Evolutionary conservation across 2,329 filamentous ascomycete species (phyloP).

Genomic region (Sarocladiaceae sp.): DNA sequence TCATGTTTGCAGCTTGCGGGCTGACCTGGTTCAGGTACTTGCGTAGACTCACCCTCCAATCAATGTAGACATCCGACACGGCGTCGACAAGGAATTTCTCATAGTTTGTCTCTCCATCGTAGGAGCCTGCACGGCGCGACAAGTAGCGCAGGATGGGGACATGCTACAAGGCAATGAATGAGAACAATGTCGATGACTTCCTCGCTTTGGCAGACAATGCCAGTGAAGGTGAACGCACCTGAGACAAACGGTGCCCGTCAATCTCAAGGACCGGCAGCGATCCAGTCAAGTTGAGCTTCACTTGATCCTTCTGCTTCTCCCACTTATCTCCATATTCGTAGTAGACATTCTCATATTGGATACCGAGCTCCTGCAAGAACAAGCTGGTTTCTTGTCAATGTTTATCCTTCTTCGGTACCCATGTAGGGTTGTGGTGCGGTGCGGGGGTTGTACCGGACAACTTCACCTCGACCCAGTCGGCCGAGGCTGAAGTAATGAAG

Average conservation of each 20-base stretch:
- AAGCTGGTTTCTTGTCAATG: conserved; percentile 1
- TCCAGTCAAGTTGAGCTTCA: conserved; percentile 23
- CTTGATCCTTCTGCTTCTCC: conserved; percentile 19
- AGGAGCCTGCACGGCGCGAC: conserved; percentile 25
- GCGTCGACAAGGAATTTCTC: conserved; percentile 31
- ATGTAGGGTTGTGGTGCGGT: neutral
- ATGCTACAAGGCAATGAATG: too few species aligned
- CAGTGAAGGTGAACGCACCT: conserved; percentile 26
- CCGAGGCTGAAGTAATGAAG: conserved; percentile 21
- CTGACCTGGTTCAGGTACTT: too few species aligned
- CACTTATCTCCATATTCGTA: conserved; percentile 21
- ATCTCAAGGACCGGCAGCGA: conserved; percentile 27
- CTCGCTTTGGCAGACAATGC: conserved; percentile 17
- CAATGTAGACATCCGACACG: conserved; percentile 30
- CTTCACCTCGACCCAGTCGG: conserved; percentile 21
- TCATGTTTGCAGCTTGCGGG: too few species aligned
- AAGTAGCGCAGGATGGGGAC: conserved; percentile 29
- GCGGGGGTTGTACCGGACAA: conserved; percentile 16
- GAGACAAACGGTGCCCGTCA: conserved; percentile 23
- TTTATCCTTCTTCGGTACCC: neutral
- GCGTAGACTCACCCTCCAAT: conserved; percentile 30
- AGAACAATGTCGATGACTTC: conserved; percentile 20
- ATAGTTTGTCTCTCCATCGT: conserved; percentile 28
- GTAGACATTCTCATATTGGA: conserved; percentile 18
- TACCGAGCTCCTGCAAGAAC: conserved; percentile 12